Conservation (phyloP, 2,329 filamentous ascomycete genomes). For the Gaeumannomyces tritici region DNA sequence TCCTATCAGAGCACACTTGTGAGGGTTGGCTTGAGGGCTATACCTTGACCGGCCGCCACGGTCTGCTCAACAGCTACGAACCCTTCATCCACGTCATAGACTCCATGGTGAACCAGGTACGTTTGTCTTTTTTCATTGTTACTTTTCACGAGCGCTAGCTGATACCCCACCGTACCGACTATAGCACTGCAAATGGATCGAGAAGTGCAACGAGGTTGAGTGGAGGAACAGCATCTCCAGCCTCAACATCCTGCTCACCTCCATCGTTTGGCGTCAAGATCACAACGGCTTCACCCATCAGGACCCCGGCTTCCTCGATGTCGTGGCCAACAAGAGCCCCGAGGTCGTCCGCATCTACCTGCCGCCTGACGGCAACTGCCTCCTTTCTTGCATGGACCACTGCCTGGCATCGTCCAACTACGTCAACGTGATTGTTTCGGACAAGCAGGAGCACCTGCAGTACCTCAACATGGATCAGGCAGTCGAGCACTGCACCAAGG, state of each 20-base stretch:
- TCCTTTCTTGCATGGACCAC: slow-evolving; percentile 68
- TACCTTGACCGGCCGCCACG: slow-evolving; percentile 63
- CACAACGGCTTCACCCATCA: slow-evolving; percentile 81
- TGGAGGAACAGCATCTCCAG: slow-evolving; percentile 67
- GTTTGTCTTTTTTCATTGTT: too few relatives aligned
- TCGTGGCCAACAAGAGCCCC: slow-evolving; percentile 70
- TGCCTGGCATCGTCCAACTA: slow-evolving; percentile 67
- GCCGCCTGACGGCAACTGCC: slow-evolving; percentile 69
- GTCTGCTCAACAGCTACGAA: slow-evolving; percentile 72
- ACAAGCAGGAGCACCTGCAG: slow-evolving; percentile 72
- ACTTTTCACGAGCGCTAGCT: background rate
- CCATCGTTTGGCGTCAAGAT: slow-evolving; percentile 73
- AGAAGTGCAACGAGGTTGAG: slow-evolving; percentile 70
- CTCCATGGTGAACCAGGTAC: slow-evolving; percentile 67
- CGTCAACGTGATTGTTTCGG: slow-evolving; percentile 71
- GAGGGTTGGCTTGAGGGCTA: slow-evolving; percentile 79
- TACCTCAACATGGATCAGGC: slow-evolving; percentile 67
- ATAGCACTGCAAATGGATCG: slow-evolving; percentile 71
- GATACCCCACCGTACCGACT: background rate
- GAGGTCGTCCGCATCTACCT: slow-evolving; percentile 75
- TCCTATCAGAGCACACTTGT: slow-evolving; percentile 71
- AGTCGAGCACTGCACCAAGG: slow-evolving; percentile 68
- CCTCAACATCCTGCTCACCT: slow-evolving; percentile 70
- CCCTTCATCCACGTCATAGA: slow-evolving; percentile 78
- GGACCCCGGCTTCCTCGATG: slow-evolving; percentile 70